Base-by-base conservation (phyloP, 176 grass and related monocot species). In the Lolium multiflorum region DNA sequence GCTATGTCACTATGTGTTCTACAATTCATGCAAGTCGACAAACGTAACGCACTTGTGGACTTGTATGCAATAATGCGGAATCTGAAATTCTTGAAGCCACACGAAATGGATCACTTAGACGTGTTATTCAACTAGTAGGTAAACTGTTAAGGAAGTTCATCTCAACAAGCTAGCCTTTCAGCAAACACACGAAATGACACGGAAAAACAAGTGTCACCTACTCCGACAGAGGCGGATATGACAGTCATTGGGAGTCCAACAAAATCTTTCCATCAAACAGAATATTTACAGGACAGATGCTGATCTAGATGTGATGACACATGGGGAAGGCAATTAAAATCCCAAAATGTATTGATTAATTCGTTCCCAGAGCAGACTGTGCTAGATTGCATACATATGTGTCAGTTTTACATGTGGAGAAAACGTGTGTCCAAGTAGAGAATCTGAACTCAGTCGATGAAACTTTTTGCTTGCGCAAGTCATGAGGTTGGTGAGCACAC, bases 281-380 rank as follows among this genome's bases (percentile, higher is more conserved):
- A 67, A 74, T 76, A 81, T 76, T 85, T 64, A 65, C 31, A 82
- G 43, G 73, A 56, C 84, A 90, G 80, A 39, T 11, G 13, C 31
- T 74, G 67, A 77, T 82, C 48, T 26, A 41, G 78, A 63, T 74
- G 89, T 25, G 37, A 31, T 8, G 73, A 76, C 78, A 81, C 88
- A 82, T 51, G 76, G 57, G 77, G 68, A 57, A 22, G 58, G 71
- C 78, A 41, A 82, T 44, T 12, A 77, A 71, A 90, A 15, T 54
- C 41, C 1, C 21, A 13, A 82, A 77, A 78, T 64, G 5, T 9
- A 47, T 56, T 56, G 15, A 79, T 72, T 78, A 87, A 64, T 47
- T 59, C 74, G 13, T 18, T 28, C 24, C 11, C 11, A 54, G 35
- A 66, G 28, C 26, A 55, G 46, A 38, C 37, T 72, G 22, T 72